phyloP scores from a whole-genome alignment of 23 red algal species.

The Cyanidioschyzon merolae region DNA sequence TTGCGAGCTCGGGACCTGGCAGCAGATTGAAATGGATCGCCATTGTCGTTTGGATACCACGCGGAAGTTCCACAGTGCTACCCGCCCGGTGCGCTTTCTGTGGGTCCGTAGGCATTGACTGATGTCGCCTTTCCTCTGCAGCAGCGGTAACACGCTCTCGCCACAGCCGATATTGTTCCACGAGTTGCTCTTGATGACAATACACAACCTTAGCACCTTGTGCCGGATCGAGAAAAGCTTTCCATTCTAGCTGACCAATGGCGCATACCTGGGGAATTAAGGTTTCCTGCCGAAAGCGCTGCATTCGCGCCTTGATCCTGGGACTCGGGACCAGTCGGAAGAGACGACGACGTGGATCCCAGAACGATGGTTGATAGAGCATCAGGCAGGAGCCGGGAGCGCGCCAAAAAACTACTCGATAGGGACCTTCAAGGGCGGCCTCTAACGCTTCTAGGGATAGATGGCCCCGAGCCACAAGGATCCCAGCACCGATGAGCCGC shows the following conservation, averaged over 20 bases:
- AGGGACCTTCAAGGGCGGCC: constrained; percentile 23
- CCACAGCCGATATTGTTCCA: background rate
- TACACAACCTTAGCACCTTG: background rate
- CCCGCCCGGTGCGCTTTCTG: background rate
- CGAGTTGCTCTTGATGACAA: background rate
- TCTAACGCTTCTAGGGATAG: constrained; percentile 33
- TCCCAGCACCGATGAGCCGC: constrained; percentile 63
- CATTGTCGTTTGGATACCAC: background rate
- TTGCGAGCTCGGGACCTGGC: background rate
- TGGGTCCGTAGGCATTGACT: background rate
- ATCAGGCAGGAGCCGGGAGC: constrained; percentile 56
- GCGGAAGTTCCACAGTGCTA: background rate
- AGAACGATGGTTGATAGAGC: constrained; percentile 14
- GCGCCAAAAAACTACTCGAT: constrained; percentile 39
- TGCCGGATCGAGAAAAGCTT: background rate
- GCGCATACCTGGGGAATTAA: background rate
- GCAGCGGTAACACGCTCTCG: background rate
- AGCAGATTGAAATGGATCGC: background rate
- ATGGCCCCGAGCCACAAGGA: constrained; percentile 21
- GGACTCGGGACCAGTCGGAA: background rate
- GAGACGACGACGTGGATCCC: background rate
- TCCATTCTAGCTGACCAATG: background rate
- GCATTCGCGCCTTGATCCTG: background rate
- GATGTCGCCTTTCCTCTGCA: background rate
- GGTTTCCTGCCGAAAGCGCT: background rate